These are phyloP conservation scores for Candida sp. DNA, from an alignment of 1,139 yeast species.

Conservation along the genomic window DNA sequence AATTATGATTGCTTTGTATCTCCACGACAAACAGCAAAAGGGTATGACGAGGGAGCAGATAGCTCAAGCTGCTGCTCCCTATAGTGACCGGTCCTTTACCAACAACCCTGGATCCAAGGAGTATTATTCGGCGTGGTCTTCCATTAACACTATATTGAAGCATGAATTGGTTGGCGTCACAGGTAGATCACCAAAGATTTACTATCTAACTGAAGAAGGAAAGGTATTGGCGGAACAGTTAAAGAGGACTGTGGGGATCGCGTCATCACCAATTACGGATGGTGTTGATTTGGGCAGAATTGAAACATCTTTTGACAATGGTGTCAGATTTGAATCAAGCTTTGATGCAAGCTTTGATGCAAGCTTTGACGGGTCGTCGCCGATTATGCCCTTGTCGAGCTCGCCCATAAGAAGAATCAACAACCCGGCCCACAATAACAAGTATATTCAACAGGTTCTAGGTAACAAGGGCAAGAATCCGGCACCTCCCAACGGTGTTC, in stretches of 20 bases:
- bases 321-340: conserved; percentile 28
- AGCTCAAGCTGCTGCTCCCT: conserved; percentile 57
- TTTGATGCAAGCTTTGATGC: conserved; percentile 11
- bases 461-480: background rate
- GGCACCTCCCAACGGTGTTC: background rate
- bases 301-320: conserved; percentile 40
- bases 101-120: conserved; percentile 64
- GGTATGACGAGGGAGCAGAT: conserved; percentile 71
- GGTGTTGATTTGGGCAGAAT: background rate
- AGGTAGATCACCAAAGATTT: conserved; percentile 64
- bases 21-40: conserved; percentile 48
- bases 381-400: background rate
- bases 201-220: conserved; percentile 78
- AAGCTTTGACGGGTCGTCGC: conserved; percentile 13
- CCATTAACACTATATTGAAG: conserved; percentile 64
- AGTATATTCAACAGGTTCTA: conserved; percentile 6
- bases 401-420: conserved; percentile 7
- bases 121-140: conserved; percentile 80
- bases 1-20: conserved; percentile 66
- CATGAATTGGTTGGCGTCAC: conserved; percentile 62
- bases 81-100: conserved; percentile 68
- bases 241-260: conserved; percentile 46
- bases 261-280: conserved; percentile 27
- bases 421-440: conserved; percentile 11
- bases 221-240: conserved; percentile 62